Evolutionary conservation across 2,329 filamentous ascomycete species (phyloP).

Genomic region (Cryphonectria japonica): DNA sequence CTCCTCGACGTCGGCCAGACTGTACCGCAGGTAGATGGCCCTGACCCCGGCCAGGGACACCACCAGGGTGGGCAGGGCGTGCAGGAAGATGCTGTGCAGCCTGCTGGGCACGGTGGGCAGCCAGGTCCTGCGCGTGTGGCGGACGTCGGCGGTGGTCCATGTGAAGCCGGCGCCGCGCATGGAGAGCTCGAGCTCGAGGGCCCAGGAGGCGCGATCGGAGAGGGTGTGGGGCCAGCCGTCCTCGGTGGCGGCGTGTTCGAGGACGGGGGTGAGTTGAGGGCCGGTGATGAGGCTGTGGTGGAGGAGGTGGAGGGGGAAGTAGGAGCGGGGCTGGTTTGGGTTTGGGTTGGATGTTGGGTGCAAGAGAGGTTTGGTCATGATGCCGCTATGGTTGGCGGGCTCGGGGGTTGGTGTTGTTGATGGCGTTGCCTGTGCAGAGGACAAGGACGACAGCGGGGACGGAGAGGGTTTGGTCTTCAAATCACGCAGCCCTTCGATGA

Average conservation of each 20-base stretch:
- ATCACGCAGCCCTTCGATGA: constrained; percentile 23
- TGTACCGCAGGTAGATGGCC: constrained; percentile 37
- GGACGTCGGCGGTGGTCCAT: constrained; percentile 49
- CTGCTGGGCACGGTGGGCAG: constrained; percentile 44
- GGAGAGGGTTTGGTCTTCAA: constrained; percentile 14
- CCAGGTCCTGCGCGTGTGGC: constrained; percentile 48
- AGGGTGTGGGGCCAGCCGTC: constrained; percentile 44
- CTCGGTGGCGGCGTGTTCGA: constrained; percentile 44
- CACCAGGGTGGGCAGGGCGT: constrained; percentile 42
- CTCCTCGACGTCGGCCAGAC: constrained; percentile 15
- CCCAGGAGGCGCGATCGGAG: constrained; percentile 46
- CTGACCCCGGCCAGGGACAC: constrained; percentile 41
- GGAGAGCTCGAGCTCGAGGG: constrained; percentile 46
- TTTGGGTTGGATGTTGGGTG: constrained; percentile 9
- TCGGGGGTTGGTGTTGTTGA: not conserved
- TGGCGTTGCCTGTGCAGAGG: no score
- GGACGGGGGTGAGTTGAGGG: constrained; percentile 37
- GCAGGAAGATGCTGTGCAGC: constrained; percentile 44
- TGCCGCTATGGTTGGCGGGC: not conserved
- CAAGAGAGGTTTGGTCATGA: not conserved
- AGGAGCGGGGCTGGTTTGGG: constrained; percentile 27
- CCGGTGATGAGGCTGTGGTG: constrained; percentile 32
- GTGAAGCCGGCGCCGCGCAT: constrained; percentile 50
- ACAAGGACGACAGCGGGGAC: not conserved
- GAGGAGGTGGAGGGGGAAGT: constrained; percentile 31